Conservation (phyloP, 352 stramenopile species). For the Globisporangium recalcitrans region DNA sequence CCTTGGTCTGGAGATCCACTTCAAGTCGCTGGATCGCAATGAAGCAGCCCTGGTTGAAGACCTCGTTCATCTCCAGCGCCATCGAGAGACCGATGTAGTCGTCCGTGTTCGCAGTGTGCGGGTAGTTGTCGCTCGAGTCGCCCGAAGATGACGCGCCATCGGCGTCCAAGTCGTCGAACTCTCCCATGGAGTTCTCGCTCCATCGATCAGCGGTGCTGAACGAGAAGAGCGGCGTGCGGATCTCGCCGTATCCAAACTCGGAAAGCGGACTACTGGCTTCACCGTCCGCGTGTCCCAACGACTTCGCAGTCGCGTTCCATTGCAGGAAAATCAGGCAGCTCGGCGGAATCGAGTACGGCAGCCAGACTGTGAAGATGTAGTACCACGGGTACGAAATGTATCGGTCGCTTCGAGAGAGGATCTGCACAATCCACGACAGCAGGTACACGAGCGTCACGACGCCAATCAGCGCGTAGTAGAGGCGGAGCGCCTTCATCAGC, state of each 20-base stretch:
- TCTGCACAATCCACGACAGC: constrained; percentile 78
- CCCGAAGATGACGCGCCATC: constrained; percentile 17
- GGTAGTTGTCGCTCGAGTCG: constrained; percentile 12
- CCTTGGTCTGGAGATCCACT: constrained; percentile 30
- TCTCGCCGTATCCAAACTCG: constrained; percentile 62
- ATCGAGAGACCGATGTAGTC: constrained; percentile 81
- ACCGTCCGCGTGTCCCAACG: constrained; percentile 56
- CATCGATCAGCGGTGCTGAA: constrained; percentile 67
- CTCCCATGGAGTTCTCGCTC: constrained; percentile 35
- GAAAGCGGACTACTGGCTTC: constrained; percentile 41
- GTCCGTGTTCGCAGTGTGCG: constrained; percentile 16
- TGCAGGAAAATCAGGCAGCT: constrained; percentile 86
- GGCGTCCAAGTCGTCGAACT: constrained; percentile 40
- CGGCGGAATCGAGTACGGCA: constrained; percentile 79
- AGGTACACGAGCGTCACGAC: constrained; percentile 84
- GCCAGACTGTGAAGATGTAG: constrained; percentile 87
- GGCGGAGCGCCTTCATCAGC: constrained; percentile 75
- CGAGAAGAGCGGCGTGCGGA: constrained; percentile 70
- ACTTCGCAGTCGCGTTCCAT: constrained; percentile 84
- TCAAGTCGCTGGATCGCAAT: constrained; percentile 73
- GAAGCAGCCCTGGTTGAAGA: constrained; percentile 69
- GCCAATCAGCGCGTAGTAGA: constrained; percentile 84
- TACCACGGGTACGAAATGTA: constrained; percentile 84
- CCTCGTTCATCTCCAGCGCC: constrained; percentile 76
- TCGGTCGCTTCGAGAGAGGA: constrained; percentile 51